Base-by-base conservation (phyloP, 495 filamentous ascomycete genomes). In the Tuber umbilicatum region DNA sequence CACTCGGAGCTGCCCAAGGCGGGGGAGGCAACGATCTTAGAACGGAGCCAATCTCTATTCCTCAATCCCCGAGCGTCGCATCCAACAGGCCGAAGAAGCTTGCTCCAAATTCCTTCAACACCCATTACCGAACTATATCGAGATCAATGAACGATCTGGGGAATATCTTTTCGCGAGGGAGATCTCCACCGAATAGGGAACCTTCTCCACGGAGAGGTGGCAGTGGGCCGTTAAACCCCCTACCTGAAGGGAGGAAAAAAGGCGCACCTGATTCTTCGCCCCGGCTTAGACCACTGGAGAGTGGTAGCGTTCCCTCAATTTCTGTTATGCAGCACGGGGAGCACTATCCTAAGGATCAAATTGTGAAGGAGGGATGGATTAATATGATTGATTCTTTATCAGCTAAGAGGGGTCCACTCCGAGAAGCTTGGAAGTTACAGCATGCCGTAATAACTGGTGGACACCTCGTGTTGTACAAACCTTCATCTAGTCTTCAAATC, bases 101-200 rank as follows among this genome's bases (percentile, higher is more conserved):
- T 41, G 75, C 81, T 7, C 81, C 81, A 47, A 80, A 78, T 55
- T 76, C 81, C 21, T 82, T 82, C 70, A 82, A 82, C 68, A 77
- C 78, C 9, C 81, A 82, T 70, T 82, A 82, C 70, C 75, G 81
- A 40, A 82, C 75, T 47, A 82, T 82, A 60, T 82, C 81, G 37
- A 75, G 81, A 73, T 82, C 81, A 50, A 82, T 82, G 81, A 82
- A 82, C 39, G 81, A 82, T 71, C 70, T 82, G 17, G 81, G 81
- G 31, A 82, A 82, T 38, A 82, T 82, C 42, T 82, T 82, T 69
- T 81, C 81, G 16, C 81, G 81, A 21, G 81, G 81, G 43, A 70
- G 81, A 37, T 82, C 81, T 38, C 81, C 81, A n/a, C 81, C 81
- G 23, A 82, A 82, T 60, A 68, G 81, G 14, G 81, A 82, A 16